Evolutionary conservation across 2,329 filamentous ascomycete genomes (phyloP), one percentile per base, ranked within the genome.

Genomic region (Claviceps capensis): DNA sequence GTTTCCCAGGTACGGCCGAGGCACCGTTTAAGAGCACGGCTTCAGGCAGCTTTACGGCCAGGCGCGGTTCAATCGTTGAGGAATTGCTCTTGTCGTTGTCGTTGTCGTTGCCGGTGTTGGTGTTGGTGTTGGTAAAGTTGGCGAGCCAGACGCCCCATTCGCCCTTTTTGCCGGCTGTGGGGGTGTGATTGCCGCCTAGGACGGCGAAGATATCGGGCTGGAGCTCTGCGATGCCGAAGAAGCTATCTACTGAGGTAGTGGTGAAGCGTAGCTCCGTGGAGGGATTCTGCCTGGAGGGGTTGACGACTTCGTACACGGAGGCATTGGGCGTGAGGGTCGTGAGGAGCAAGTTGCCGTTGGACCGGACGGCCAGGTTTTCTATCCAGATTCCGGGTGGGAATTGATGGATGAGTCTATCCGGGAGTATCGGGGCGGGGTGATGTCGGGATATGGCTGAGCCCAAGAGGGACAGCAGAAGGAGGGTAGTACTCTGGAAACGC

Each of bases 321-420:
- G 48, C 53, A 1, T 48, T 47, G 17, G 53, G 53, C 7, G 37
- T 22, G 6, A 48, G 37, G 1, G 49, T 50, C 17, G 48, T 55
- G 40, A 53, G 30, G 14, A 55, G 51, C 9, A 55, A 44, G 13
- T 55, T 41, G 16, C 53, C 51, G 40, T 55, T 55, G 14, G 5
- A 23, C 11, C 53, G 48, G 13, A 53, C 51, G 5, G 53, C 53
- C 14, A 55, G 48, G 41, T 55, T 53, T 17, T 55, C 53, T 9
- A 53, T 22, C 53, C 53, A 55, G 3, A 41, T 23, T 3, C 38
- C 30, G 2, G 37, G 30, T 2, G 50, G 50, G 17, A 52, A 50
- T 22, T 52, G 48, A 34, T 52, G 38, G 17, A 52, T 9, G n/a
- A 48, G 17, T 11, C 50, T 41, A 26, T 34, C 22, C 23, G 13